Evolutionary conservation across 768 basidiomycete genomes (phyloP).

Genomic region (Melanogaster broomeanus): DNA sequence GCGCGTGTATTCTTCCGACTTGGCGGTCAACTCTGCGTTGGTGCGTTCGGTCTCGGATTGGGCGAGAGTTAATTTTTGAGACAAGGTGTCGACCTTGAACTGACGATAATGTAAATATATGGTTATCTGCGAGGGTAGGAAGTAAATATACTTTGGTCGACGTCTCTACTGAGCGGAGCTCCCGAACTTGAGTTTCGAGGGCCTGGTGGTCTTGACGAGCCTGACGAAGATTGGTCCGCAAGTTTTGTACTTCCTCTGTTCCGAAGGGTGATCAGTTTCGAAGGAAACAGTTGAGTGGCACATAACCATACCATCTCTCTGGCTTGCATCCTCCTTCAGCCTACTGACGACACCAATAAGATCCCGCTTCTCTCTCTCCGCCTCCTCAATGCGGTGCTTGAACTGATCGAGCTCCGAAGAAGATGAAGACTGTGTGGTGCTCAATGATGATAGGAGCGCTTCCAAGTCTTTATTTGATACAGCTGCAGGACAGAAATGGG

Average conservation of each 20-base stretch:
- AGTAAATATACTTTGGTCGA: constrained; percentile 64
- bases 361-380: constrained; percentile 89
- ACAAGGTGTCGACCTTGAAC: constrained; percentile 86
- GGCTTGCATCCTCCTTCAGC: constrained; percentile 71
- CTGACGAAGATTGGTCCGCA: constrained; percentile 71
- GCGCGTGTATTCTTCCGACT: constrained; percentile 81
- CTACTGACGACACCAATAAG: constrained; percentile 82
- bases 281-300: not conserved
- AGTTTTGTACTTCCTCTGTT: constrained; percentile 69
- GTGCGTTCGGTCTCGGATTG: constrained; percentile 76
- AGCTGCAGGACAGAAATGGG: constrained; percentile 35
- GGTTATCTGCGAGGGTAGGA: not conserved
- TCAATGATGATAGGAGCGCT: constrained; percentile 56
- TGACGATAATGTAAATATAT: constrained; percentile 28
- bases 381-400: constrained; percentile 65
- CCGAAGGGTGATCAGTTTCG: not conserved
- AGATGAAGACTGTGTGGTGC: constrained; percentile 61
- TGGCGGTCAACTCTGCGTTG: constrained; percentile 63
- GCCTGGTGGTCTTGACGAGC: constrained; percentile 71
- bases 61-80: constrained; percentile 79
- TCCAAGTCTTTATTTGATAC: constrained; percentile 49
- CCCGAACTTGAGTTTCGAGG: constrained; percentile 67
- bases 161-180: constrained; percentile 73
- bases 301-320: constrained; percentile 66
- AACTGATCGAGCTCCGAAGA: constrained; percentile 60